phyloP scores from a whole-genome alignment of 2,329 filamentous ascomycete species.

The Colletotrichum sp. region DNA sequence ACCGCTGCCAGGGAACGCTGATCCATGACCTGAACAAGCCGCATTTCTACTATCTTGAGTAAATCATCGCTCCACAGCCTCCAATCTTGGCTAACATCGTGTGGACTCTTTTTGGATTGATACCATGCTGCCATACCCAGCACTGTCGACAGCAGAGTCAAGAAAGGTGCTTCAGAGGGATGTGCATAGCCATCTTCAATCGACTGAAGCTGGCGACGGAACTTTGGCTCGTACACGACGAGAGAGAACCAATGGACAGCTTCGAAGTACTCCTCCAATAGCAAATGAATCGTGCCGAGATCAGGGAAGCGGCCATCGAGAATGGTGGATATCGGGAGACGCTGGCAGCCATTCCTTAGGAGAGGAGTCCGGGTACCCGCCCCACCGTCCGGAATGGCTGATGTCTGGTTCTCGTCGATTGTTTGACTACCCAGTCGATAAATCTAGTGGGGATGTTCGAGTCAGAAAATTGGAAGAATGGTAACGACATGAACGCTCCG shows the following conservation, averaged over 20 bases:
- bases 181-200: background rate
- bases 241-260: background rate
- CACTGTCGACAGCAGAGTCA: background rate
- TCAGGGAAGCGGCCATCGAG: background rate
- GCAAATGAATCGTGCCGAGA: background rate
- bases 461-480: background rate
- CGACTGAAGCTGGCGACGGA: background rate
- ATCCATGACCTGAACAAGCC: background rate
- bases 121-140: background rate
- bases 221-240: background rate
- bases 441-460: fast-evolving
- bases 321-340: background rate
- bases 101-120: background rate
- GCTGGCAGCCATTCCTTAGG: background rate
- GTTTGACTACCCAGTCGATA: background rate
- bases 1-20: background rate
- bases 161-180: background rate
- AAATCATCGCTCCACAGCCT: background rate
- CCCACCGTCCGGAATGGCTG: background rate
- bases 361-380: background rate
- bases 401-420: background rate
- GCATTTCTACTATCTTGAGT: background rate
- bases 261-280: background rate
- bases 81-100: background rate
- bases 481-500: fast-evolving